These are phyloP conservation scores for Penicillium oxalicum DNA, from an alignment of 2,329 filamentous ascomycete genomes.

Conservation along the genomic window DNA sequence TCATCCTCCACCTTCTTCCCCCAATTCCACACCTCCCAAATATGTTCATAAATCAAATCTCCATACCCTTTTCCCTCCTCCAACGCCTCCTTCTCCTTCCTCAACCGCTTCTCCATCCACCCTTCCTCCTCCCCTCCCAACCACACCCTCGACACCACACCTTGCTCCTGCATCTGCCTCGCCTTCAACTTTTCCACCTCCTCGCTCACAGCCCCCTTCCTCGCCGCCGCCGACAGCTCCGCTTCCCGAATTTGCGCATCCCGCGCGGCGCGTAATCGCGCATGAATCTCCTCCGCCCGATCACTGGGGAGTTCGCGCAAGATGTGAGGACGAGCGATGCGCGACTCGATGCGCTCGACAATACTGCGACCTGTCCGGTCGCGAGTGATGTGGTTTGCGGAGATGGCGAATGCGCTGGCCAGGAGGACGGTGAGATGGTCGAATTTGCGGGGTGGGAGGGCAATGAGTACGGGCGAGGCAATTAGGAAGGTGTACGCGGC, in stretches of 20 bases:
- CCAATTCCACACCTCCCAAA: slow-evolving; percentile 44
- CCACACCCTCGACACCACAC: slow-evolving; percentile 30
- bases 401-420: slow-evolving; percentile 35
- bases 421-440: slow-evolving; percentile 35
- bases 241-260: slow-evolving; percentile 22
- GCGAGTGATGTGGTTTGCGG: slow-evolving; percentile 35
- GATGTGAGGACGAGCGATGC: slow-evolving; percentile 16
- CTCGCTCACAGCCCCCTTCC: slow-evolving; percentile 14
- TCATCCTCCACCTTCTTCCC: slow-evolving; percentile 26
- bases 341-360: slow-evolving; percentile 27
- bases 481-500: slow-evolving; percentile 35
- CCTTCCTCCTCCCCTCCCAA: slow-evolving; percentile 40
- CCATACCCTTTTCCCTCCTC: slow-evolving; percentile 41
- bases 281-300: slow-evolving; percentile 30
- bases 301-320: slow-evolving; percentile 27
- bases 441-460: slow-evolving; percentile 35
- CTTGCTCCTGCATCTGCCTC: slow-evolving; percentile 25
- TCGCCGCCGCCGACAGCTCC: slow-evolving; percentile 3
- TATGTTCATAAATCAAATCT: slow-evolving; percentile 42
- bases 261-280: slow-evolving; percentile 23
- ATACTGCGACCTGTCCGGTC: slow-evolving; percentile 34
- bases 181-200: slow-evolving; percentile 32
- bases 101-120: slow-evolving; percentile 39
- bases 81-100: slow-evolving; percentile 40
- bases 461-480: slow-evolving; percentile 27